These are phyloP conservation scores for Paraphaeosphaeria sporulosa DNA, from an alignment of 2,329 filamentous ascomycete species.

Conservation along the genomic window DNA sequence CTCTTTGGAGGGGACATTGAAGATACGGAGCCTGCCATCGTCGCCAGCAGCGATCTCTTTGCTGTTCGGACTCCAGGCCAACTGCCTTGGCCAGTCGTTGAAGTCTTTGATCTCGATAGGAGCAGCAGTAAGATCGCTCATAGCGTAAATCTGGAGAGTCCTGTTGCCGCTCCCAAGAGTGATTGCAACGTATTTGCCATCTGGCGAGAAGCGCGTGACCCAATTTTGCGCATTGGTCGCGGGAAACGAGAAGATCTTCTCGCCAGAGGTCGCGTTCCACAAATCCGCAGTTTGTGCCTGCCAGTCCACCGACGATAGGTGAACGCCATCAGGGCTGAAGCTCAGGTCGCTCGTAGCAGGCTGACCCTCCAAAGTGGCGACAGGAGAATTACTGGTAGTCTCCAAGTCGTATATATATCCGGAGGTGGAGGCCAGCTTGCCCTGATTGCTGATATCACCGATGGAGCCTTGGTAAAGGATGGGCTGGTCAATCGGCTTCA, in stretches of 20 bases:
- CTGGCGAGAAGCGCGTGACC: constrained; percentile 16
- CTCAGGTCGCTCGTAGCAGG: constrained; percentile 14
- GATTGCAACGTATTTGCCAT: constrained; percentile 17
- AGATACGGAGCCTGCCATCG: constrained; percentile 4
- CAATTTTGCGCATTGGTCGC: constrained; percentile 13
- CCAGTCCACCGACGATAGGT: constrained; percentile 13
- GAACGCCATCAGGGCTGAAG: constrained; percentile 13
- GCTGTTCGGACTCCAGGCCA: constrained; percentile 18
- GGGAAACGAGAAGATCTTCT: constrained; percentile 16
- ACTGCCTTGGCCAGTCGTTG: constrained; percentile 13
- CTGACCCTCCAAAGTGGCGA: constrained; percentile 10
- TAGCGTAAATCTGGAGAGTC: constrained; percentile 17
- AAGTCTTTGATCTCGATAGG: constrained; percentile 13
- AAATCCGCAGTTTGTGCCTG: constrained; percentile 10
- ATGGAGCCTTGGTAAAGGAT: constrained; percentile 11
- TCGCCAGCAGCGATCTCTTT: constrained; percentile 12
- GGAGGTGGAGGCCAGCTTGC: constrained; percentile 9
- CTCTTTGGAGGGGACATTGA: constrained; percentile 1
- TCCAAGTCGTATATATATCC: constrained; percentile 15
- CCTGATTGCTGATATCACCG: constrained; percentile 14
- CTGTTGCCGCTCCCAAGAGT: constrained; percentile 10
- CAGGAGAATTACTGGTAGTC: background rate
- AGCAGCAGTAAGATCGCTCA: constrained; percentile 12
- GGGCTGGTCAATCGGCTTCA: constrained; percentile 3
- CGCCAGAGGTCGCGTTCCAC: constrained; percentile 19